phyloP scores from a whole-genome alignment of 208 protist species.

The Acanthamoeba comandoni region DNA sequence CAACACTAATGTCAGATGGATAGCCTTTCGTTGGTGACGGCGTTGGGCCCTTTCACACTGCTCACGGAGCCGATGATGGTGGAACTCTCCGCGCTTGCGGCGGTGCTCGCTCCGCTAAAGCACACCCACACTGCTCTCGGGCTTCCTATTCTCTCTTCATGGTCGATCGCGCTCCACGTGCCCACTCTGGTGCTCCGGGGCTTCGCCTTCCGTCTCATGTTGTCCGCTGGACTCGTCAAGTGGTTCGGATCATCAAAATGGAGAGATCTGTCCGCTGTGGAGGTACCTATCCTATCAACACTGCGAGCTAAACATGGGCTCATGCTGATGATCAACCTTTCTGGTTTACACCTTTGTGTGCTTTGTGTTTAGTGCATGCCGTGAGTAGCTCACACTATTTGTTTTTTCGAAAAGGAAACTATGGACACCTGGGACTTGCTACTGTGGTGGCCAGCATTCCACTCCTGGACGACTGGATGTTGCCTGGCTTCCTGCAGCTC shows the following conservation, averaged over 20 bases:
- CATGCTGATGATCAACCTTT: constrained; percentile 45
- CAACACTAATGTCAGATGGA: no score
- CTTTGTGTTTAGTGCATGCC: neutral
- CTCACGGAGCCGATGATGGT: constrained; percentile 67
- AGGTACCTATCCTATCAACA: constrained; percentile 3
- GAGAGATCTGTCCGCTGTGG: constrained; percentile 28
- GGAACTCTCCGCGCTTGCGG: constrained; percentile 19
- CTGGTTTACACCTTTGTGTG: neutral
- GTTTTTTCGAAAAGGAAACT: neutral
- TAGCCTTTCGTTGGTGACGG: constrained; percentile 28
- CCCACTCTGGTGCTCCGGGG: constrained; percentile 7
- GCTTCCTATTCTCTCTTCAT: neutral
- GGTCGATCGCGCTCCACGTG: neutral
- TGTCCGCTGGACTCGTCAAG: constrained; percentile 49
- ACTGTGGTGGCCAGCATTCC: constrained; percentile 50
- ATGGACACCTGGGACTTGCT: constrained; percentile 4
- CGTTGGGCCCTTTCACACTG: constrained; percentile 28
- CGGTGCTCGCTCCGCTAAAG: constrained; percentile 20
- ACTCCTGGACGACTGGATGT: constrained; percentile 59
- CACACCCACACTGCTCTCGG: neutral
- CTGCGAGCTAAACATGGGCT: neutral
- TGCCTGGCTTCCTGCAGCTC: constrained; percentile 12
- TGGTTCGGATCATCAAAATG: constrained; percentile 51
- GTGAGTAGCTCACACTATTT: no score
- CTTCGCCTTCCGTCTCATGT: constrained; percentile 29